Conservation (phyloP, 345 rosid genomes). For the Lepidium sativum region DNA sequence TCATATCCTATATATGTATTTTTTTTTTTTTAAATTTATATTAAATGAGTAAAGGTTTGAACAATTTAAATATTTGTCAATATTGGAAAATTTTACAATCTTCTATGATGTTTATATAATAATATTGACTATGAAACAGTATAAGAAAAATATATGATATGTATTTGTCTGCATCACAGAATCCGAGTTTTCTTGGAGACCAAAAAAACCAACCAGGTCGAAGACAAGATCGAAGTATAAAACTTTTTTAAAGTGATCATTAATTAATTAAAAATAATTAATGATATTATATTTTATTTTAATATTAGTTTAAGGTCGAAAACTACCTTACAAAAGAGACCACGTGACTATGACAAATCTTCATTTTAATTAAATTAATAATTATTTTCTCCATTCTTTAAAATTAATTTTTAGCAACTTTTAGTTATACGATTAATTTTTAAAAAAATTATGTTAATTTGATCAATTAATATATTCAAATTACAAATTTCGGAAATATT, state of each 20-base stretch:
- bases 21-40: too few species aligned
- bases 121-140: not conserved
- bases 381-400: too few species aligned
- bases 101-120: not conserved
- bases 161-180: slow-evolving; percentile 4
- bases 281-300: not conserved
- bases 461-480: too few species aligned
- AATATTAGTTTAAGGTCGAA: not conserved
- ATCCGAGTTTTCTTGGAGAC: slow-evolving; percentile 14
- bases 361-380: slow-evolving; percentile 11
- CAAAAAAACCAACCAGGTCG: slow-evolving; percentile 20
- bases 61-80: not conserved
- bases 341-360: slow-evolving; percentile 26
- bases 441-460: too few species aligned
- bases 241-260: not conserved
- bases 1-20: too few species aligned
- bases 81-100: not conserved
- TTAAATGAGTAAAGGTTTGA: too few species aligned
- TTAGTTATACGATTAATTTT: too few species aligned
- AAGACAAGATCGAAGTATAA: slow-evolving; percentile 22
- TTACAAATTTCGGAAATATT: too few species aligned
- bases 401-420: too few species aligned
- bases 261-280: not conserved
- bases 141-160: not conserved
- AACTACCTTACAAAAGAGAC: not conserved